A percentile compares a stretch with the other conserved stretches of the same genome.
Conservation (phyloP, 2,329 filamentous ascomycete species). For the Elsinoe arachidis region DNA sequence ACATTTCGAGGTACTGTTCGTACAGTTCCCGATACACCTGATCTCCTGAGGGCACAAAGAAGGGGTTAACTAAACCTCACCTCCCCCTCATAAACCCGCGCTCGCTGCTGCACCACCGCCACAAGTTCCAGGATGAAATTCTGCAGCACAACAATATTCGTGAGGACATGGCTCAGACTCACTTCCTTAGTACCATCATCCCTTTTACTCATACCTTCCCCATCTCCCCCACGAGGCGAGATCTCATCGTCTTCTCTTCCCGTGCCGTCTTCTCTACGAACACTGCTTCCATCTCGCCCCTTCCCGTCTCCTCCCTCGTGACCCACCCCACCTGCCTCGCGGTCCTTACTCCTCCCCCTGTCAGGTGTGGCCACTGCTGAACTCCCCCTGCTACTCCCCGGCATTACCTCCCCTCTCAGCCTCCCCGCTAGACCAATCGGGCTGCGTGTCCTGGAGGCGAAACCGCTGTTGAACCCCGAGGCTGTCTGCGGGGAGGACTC, state of each 20-base stretch:
- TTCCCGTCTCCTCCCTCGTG: neutral
- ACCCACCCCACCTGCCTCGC: neutral
- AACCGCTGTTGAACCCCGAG: neutral
- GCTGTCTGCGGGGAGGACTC: neutral
- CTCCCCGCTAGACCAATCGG: conserved; percentile 6
- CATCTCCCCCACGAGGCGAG: conserved; percentile 5
- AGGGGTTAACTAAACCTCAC: conserved; percentile 28
- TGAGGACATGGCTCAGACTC: conserved; percentile 41
- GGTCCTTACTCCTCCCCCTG: neutral
- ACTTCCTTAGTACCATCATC: conserved; percentile 31
- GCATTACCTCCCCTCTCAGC: conserved; percentile 22
- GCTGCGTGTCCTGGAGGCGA: neutral
- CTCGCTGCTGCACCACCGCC: conserved; percentile 40
- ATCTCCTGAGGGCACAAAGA: neutral
- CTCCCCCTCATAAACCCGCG: conserved; percentile 38
- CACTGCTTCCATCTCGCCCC: neutral
- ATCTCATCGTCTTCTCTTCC: conserved; percentile 7
- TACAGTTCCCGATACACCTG: neutral
- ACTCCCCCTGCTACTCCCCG: conserved; percentile 20
- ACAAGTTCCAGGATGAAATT: conserved; percentile 43
- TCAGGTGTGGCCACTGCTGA: neutral
- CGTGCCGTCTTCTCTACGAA: neutral
- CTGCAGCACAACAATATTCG: conserved; percentile 43
- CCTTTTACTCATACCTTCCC: conserved; percentile 18
- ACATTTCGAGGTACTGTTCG: no score